Base-by-base conservation (phyloP, 202 grass and related monocot genomes). In the Setaria italica region DNA sequence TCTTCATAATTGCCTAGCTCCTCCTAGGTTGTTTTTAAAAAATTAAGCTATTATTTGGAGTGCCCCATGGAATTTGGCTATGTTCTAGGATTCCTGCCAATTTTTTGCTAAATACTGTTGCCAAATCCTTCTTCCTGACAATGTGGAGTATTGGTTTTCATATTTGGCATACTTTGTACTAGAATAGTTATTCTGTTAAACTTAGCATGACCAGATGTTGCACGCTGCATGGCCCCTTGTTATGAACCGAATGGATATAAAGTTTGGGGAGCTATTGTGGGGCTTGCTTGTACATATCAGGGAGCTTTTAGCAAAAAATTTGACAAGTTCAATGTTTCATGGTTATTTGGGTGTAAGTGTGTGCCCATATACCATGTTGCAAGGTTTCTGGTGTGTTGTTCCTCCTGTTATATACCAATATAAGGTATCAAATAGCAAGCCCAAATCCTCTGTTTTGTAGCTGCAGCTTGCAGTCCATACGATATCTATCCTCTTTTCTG, bases 31-130 rank as follows among this genome's bases (percentile, higher is more conserved):
- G 25, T 25, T 25, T 25, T 25, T 25, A 25, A 25, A 25, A 25
- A 25, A 67, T 66, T 84, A 64, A 15, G 33, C 33, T 30, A 45
- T 21, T 47, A 1, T 77, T 70, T 51, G n/a, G 6, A 51, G 82
- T 69, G 4, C 33, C 66, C 54, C 3, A 6, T 72, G 42, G 13
- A 87, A 82, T 82, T 60, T 62, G n/a, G 20, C 11, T 16, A 33
- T 7, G 16, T 33, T 48, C 39, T 74, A 50, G 49, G 70, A 67
- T 59, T 76, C 60, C 64, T 17, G 20, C 49, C 54, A 48, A 30
- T 1, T 34, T 57, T 81, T 67, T 33, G 9, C 15, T 82, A 77
- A 62, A 73, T 80, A 64, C 57, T 66, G n/a, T 71, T 71, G 43
- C 68, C n/a, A 48, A 48, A 11, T n/a, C 67, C 41, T 70, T 12